These are phyloP conservation scores for Ilex paraguariensis DNA, from an alignment of 305 asterid species.

Conservation along the genomic window DNA sequence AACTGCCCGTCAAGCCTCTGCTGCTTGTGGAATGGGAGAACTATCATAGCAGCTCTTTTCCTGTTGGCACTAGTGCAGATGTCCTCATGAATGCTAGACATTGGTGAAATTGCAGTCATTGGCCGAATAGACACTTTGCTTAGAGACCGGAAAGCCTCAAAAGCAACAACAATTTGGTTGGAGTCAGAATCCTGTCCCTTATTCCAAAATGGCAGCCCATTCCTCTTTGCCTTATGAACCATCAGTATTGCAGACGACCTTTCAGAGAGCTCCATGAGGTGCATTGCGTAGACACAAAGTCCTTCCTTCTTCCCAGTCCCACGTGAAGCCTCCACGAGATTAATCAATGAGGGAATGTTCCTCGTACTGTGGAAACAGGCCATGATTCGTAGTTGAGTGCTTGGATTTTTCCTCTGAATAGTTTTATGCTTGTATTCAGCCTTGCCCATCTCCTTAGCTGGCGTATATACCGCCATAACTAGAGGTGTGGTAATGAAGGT, in stretches of 20 bases:
- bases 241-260: slow-evolving; percentile 77
- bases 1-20: slow-evolving; percentile 63
- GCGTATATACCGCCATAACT: slow-evolving; percentile 58
- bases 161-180: slow-evolving; percentile 59
- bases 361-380: slow-evolving; percentile 67
- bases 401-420: slow-evolving; percentile 43
- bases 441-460: slow-evolving; percentile 43
- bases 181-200: slow-evolving; percentile 32
- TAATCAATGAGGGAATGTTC: slow-evolving; percentile 60
- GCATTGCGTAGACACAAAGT: slow-evolving; percentile 81
- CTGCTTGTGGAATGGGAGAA: slow-evolving; percentile 87
- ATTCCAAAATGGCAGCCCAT: slow-evolving; percentile 83
- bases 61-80: slow-evolving; percentile 45
- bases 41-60: slow-evolving; percentile 49
- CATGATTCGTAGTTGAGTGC: slow-evolving; percentile 50
- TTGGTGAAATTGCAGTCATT: slow-evolving; percentile 65
- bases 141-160: slow-evolving; percentile 67
- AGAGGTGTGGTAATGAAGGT: slow-evolving; percentile 80
- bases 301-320: slow-evolving; percentile 59
- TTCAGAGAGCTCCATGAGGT: slow-evolving; percentile 85
- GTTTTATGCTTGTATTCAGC: slow-evolving; percentile 58
- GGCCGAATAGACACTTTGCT: slow-evolving; percentile 71
- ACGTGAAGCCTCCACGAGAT: slow-evolving; percentile 79
- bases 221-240: slow-evolving; percentile 80
- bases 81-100: slow-evolving; percentile 81